Conservation (phyloP, 306 rosid genomes). For the Fragaria ananassa region DNA sequence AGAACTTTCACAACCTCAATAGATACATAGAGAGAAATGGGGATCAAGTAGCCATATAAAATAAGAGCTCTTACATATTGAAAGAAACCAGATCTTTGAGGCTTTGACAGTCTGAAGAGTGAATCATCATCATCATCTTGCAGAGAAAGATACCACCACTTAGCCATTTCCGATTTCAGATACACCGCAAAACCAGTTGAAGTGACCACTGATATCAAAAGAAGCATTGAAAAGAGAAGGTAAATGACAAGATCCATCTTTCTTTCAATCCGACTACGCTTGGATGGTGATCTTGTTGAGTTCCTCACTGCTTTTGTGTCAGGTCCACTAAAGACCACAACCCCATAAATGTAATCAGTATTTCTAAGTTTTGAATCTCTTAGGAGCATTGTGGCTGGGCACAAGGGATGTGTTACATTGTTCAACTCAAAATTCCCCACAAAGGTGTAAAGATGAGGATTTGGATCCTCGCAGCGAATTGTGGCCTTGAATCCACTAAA, state of each 20-base stretch:
- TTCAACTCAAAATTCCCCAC: conserved; percentile 23
- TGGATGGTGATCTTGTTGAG: conserved; percentile 28
- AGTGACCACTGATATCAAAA: conserved; percentile 25
- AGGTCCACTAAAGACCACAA: conserved; percentile 27
- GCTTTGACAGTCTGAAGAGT: neutral
- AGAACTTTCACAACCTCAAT: conserved; percentile 41
- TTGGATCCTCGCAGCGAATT: conserved; percentile 37
- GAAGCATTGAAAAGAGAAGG: conserved; percentile 26
- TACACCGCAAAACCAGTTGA: conserved; percentile 10
- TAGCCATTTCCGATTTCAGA: conserved; percentile 14
- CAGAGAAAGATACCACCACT: conserved; percentile 29
- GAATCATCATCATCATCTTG: conserved; percentile 10
- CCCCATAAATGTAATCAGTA: conserved; percentile 32
- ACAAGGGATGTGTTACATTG: conserved; percentile 12
- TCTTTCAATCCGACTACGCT: conserved; percentile 32
- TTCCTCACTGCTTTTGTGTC: conserved; percentile 33
- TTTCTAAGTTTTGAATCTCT: conserved; percentile 36
- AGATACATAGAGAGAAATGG: conserved; percentile 37
- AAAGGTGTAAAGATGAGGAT: conserved; percentile 33
- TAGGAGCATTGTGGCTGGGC: conserved; percentile 22
- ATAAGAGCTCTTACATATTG: conserved; percentile 30
- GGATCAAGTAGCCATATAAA: conserved; percentile 37
- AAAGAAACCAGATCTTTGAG: conserved; percentile 17
- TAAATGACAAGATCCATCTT: conserved; percentile 35
- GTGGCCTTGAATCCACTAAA: conserved; percentile 11